Conservation (phyloP, 768 basidiomycete species). For the Cubamyces sp. region DNA sequence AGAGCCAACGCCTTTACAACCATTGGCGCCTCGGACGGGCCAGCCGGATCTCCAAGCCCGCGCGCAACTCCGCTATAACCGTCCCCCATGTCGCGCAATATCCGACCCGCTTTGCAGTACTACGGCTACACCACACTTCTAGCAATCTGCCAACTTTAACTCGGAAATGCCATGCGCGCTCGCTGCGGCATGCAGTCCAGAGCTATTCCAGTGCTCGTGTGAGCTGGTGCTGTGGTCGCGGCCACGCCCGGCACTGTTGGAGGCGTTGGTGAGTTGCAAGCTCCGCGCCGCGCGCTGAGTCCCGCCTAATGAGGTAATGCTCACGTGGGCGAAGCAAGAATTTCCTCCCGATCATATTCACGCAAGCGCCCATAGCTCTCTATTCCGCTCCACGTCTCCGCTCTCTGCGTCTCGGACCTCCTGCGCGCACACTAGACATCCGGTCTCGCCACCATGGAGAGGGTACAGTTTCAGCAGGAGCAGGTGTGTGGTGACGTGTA, state of each 20-base stretch:
- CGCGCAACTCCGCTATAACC: constrained; percentile 9
- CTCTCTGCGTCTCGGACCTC: not conserved
- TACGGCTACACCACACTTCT: too few relatives aligned
- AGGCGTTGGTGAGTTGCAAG: not conserved
- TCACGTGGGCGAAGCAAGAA: constrained; percentile 18
- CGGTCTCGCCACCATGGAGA: constrained; percentile 66
- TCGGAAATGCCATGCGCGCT: too few relatives aligned
- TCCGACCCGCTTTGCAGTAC: not conserved
- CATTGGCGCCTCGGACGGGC: constrained; percentile 15
- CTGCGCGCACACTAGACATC: not conserved
- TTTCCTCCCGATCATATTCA: constrained; percentile 7
- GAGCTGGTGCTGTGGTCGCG: not conserved
- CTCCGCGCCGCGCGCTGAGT: not conserved
- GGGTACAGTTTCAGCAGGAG: constrained; percentile 93
- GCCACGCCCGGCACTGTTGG: not conserved
- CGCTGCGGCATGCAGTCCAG: too few relatives aligned
- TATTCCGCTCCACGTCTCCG: not conserved
- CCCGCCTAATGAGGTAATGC: constrained; percentile 3
- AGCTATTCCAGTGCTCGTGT: not conserved
- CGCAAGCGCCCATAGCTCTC: constrained; percentile 9
- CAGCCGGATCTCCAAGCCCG: constrained; percentile 4
- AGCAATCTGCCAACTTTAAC: too few relatives aligned
- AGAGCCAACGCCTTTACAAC: constrained; percentile 10
- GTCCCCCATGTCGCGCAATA: not conserved
- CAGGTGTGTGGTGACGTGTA: constrained; percentile 49